A percentile compares a stretch with the other conserved stretches of the same genome.
phyloP scores from a whole-genome alignment of 805 yeast genomes.

The Candida sonorensis region DNA sequence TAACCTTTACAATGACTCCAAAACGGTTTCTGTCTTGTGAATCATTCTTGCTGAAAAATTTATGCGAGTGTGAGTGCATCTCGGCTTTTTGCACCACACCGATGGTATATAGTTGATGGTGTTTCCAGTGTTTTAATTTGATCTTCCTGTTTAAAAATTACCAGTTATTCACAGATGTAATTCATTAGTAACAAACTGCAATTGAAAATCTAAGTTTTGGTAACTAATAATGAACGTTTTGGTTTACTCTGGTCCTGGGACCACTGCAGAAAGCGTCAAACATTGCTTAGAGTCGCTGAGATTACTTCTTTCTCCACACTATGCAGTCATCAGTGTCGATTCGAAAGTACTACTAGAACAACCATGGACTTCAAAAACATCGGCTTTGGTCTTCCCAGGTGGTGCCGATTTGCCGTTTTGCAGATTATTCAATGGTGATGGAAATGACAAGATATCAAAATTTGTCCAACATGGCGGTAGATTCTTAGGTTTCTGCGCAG shows the following conservation, averaged over 20 bases:
- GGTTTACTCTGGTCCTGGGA: conserved; percentile 73
- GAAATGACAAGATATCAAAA: conserved; percentile 52
- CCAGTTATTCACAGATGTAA: too few relatives aligned
- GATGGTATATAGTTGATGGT: too few relatives aligned
- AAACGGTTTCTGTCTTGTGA: too few relatives aligned
- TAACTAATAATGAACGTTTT: conserved; percentile 69
- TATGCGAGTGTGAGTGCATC: too few relatives aligned
- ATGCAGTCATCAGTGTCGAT: conserved; percentile 73
- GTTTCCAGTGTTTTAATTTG: too few relatives aligned
- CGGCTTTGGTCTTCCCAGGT: conserved; percentile 84
- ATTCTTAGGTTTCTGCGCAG: conserved; percentile 89
- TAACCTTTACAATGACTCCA: too few relatives aligned
- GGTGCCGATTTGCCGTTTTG: conserved; percentile 95
- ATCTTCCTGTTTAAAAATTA: too few relatives aligned
- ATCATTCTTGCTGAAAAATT: too few relatives aligned
- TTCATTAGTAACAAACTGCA: too few relatives aligned
- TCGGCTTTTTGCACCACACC: too few relatives aligned
- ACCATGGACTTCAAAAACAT: conserved; percentile 83
- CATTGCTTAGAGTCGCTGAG: conserved; percentile 77
- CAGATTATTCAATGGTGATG: conserved; percentile 59
- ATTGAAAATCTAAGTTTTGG: too few relatives aligned
- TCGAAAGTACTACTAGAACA: conserved; percentile 60
- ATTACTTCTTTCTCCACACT: conserved; percentile 71
- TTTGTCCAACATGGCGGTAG: conserved; percentile 76
- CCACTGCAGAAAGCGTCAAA: conserved; percentile 80